Conservation (phyloP, 1,139 yeast species). For the Schwanniomyces etchellsii region DNA sequence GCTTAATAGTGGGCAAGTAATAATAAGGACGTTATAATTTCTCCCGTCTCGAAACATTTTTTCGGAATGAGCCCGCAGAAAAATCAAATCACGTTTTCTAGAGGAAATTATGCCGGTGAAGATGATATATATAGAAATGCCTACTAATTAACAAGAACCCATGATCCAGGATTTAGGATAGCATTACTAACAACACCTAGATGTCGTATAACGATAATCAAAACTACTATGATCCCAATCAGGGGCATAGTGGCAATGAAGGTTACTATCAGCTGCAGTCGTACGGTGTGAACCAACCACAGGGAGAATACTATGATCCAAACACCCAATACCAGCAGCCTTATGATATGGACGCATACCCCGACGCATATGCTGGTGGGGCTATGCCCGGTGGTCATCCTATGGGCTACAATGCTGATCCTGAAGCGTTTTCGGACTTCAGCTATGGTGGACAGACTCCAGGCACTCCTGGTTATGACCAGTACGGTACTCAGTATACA, state of each 20-base stretch:
- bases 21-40: too few species aligned
- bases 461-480: conserved; percentile 64
- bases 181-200: too few species aligned
- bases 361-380: conserved; percentile 28
- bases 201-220: conserved; percentile 51
- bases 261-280: conserved; percentile 47
- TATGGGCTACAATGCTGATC: conserved; percentile 50
- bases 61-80: too few species aligned
- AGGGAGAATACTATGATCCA: conserved; percentile 40
- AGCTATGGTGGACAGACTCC: conserved; percentile 70
- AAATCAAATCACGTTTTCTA: too few species aligned
- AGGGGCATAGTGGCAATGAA: conserved; percentile 29
- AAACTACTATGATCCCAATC: conserved; percentile 44
- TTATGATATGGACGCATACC: conserved; percentile 45
- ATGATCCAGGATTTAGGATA: too few species aligned
- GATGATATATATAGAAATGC: too few species aligned
- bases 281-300: conserved; percentile 25
- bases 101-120: too few species aligned
- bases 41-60: too few species aligned
- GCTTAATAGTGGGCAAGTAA: too few species aligned
- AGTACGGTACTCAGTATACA: conserved; percentile 74
- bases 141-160: too few species aligned
- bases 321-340: conserved; percentile 51
- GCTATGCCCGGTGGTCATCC: conserved; percentile 39
- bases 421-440: conserved; percentile 75